phyloP scores from a whole-genome alignment of 2,329 filamentous ascomycete species.

The Basipetospora chlamydospora region DNA sequence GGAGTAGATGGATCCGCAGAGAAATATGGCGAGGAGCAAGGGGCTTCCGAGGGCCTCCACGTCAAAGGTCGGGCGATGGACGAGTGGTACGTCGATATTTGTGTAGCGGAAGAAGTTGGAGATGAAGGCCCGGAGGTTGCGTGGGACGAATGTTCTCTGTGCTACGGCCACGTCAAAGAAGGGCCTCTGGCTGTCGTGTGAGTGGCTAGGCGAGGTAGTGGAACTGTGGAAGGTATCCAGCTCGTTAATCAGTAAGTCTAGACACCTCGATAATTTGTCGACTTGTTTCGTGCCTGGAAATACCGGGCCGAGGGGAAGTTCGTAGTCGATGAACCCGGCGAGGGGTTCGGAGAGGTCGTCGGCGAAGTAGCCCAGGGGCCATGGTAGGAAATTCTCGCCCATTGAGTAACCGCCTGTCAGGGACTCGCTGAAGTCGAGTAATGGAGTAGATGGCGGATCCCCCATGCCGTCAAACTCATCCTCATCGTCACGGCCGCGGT shows the following conservation, averaged over 20 bases:
- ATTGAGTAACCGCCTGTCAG: background rate
- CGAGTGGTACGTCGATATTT: background rate
- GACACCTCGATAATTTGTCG: background rate
- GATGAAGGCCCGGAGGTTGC: background rate
- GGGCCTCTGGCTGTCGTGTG: background rate
- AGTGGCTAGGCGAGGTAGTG: background rate
- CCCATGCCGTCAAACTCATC: too few relatives aligned
- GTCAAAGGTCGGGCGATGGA: slow-evolving; percentile 2
- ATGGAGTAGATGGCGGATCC: too few relatives aligned
- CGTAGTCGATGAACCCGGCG: background rate
- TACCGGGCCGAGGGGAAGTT: background rate
- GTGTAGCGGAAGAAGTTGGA: slow-evolving; percentile 2
- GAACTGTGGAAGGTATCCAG: background rate
- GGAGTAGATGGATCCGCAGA: slow-evolving; percentile 2
- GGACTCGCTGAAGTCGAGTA: background rate
- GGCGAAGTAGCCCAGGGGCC: background rate
- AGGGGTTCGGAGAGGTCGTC: slow-evolving; percentile 1
- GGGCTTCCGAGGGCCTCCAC: background rate
- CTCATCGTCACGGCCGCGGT: too few relatives aligned
- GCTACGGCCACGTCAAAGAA: background rate
- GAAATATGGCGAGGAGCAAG: background rate
- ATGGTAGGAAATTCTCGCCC: background rate
- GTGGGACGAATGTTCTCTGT: background rate
- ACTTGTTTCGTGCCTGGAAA: too few relatives aligned
- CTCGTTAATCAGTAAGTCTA: background rate